Evolutionary conservation across 2,329 filamentous ascomycete genomes (phyloP), one percentile per base, ranked within the genome.

Genomic region (Teratosphaeria epicoccoides): DNA sequence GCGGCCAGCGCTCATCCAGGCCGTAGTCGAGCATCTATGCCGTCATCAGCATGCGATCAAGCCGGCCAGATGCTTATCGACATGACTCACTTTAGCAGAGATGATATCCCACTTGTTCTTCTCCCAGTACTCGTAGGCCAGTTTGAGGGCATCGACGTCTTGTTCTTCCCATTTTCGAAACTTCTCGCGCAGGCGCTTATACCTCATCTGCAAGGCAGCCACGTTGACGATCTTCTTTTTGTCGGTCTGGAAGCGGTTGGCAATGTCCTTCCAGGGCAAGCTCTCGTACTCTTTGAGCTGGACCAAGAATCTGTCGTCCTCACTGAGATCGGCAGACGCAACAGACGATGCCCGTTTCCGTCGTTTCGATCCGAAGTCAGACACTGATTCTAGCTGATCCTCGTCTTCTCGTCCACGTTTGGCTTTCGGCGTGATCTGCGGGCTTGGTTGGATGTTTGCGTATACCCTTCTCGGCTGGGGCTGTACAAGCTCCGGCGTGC

Each of bases 251-350:
- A 78, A 77, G 22, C 72, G 72, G 6, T 68, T 66, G 7, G 73
- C 73, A 53, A 78, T 78, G 52, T 77, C 76, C 59, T 78, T 78
- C 76, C 76, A 79, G 0, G 75, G 72, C 50, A 78, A 70, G 26
- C 66, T 69, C 51, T 78, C 74, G 47, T 76, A 73, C 52, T 78
- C 74, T 52, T 77, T 77, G 46, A 78, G 68, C 53, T 70, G 68
- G 14, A 78, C 64, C 9, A 79, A 70, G 20, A 77, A 62, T 44
- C 68, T 68, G 52, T 78, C 75, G 59, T 78, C 75, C 40, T 78
- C 75, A 52, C 68, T 72, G 6, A 78, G 63, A 51, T 76, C 73
- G 7, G 68, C 63, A 11, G 66, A 65, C n/a, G 59, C 56, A 12
- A 63, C 55, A 14, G 63, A 63, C 4, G 63, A 59, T 2, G 71